These are phyloP conservation scores for Aureobasidium sp. DNA, from an alignment of 2,329 filamentous ascomycete species.

Conservation along the genomic window DNA sequence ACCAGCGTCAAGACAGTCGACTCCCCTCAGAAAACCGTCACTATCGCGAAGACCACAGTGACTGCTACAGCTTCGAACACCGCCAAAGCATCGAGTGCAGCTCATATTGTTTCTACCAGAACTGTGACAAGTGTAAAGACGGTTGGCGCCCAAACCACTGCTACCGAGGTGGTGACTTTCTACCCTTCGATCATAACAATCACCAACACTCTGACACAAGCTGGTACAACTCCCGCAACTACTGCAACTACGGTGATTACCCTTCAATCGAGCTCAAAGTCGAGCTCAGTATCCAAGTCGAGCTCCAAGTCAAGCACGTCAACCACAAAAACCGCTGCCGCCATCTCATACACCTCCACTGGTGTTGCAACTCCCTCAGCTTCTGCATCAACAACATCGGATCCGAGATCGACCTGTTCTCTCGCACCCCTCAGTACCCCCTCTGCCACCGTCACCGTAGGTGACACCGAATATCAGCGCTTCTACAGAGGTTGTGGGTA, in stretches of 20 bases:
- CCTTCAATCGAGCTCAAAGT: not conserved
- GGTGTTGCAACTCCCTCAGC: not conserved
- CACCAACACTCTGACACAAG: too few species aligned
- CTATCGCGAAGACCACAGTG: not conserved
- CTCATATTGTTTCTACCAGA: not conserved
- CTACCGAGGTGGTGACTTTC: not conserved
- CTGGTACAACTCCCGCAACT: too few species aligned
- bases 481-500: constrained; percentile 10
- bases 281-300: not conserved
- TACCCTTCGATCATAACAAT: not conserved
- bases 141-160: not conserved
- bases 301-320: not conserved
- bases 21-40: not conserved
- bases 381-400: not conserved
- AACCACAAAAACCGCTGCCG: not conserved
- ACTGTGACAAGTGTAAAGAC: not conserved
- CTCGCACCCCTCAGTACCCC: not conserved
- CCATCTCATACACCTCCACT: not conserved
- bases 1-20: not conserved
- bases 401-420: not conserved
- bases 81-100: not conserved
- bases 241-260: too few species aligned
- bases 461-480: not conserved
- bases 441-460: not conserved
- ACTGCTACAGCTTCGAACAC: not conserved